These are phyloP conservation scores for Actinomucor elegans DNA, from an alignment of 371 early-diverging fungal species.

Conservation along the genomic window DNA sequence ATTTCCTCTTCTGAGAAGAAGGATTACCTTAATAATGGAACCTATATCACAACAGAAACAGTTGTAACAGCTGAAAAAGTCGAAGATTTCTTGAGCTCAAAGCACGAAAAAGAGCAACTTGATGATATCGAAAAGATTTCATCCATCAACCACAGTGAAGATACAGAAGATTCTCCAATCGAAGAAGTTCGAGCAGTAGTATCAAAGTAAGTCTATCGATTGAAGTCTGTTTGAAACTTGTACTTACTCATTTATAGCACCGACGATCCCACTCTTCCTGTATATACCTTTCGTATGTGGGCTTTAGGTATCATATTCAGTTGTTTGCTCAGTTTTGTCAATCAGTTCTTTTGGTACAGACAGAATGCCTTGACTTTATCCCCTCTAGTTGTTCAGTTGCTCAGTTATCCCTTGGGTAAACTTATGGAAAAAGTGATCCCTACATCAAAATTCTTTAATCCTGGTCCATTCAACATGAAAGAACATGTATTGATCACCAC, in stretches of 20 bases:
- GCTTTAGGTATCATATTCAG: slow-evolving; percentile 67
- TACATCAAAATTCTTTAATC: slow-evolving; percentile 61
- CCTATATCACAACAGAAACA: slow-evolving; percentile 8
- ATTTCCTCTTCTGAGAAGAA: slow-evolving; percentile 10
- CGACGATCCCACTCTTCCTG: slow-evolving; percentile 68
- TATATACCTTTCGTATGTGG: slow-evolving; percentile 77
- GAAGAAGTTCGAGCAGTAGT: slow-evolving; percentile 74
- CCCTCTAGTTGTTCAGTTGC: slow-evolving; percentile 58
- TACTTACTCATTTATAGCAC: slow-evolving; percentile 30
- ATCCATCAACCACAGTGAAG: background rate
- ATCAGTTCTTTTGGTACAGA: slow-evolving; percentile 79
- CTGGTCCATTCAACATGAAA: slow-evolving; percentile 86
- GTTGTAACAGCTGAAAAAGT: slow-evolving; percentile 17
- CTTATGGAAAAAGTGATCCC: slow-evolving; percentile 62
- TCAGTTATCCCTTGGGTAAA: slow-evolving; percentile 69
- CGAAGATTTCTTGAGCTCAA: slow-evolving; percentile 5
- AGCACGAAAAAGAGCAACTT: background rate
- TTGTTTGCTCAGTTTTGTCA: slow-evolving; percentile 62
- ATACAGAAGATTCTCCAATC: slow-evolving; percentile 61
- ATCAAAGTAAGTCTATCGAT: background rate
- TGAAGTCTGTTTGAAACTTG: background rate
- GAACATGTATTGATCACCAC: slow-evolving; percentile 81
- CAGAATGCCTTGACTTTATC: slow-evolving; percentile 50
- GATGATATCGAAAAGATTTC: background rate
- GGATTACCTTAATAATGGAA: background rate